These are phyloP conservation scores for Galeopsis tetrahit DNA, from an alignment of 257 asterid genomes.

Conservation along the genomic window DNA sequence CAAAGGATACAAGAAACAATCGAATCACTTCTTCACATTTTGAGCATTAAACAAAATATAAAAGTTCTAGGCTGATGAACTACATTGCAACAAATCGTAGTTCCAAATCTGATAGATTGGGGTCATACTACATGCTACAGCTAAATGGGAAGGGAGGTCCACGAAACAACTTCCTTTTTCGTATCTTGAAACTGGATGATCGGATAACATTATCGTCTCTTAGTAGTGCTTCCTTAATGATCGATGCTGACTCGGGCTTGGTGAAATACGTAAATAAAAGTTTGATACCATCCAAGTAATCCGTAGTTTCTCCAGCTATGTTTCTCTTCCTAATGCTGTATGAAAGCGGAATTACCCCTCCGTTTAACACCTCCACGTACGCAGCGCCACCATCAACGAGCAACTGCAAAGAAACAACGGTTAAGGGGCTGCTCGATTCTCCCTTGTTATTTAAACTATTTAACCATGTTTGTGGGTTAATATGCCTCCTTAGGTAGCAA, in stretches of 20 bases:
- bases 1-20: not conserved
- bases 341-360: slow-evolving; percentile 87
- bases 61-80: not conserved
- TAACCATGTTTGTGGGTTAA: not conserved
- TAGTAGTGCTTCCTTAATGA: slow-evolving; percentile 52
- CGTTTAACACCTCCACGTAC: slow-evolving; percentile 83
- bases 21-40: not conserved
- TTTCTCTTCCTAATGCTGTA: slow-evolving; percentile 77
- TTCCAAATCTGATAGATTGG: not conserved
- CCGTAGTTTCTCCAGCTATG: slow-evolving; percentile 84
- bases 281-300: slow-evolving; percentile 82
- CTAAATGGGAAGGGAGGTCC: not conserved
- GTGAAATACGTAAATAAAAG: slow-evolving; percentile 85
- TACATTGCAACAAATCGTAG: not conserved
- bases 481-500: not conserved
- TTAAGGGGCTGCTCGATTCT: not conserved
- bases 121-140: not conserved
- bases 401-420: slow-evolving; percentile 51
- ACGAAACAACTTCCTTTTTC: slow-evolving; percentile 59
- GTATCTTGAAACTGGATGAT: slow-evolving; percentile 72
- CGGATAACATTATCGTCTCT: slow-evolving; percentile 74
- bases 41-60: not conserved
- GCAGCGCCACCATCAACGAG: slow-evolving; percentile 86
- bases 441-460: not conserved
- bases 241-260: slow-evolving; percentile 67